A percentile compares a stretch with the other conserved stretches of the same genome.
These are phyloP conservation scores for Botrytis byssoidea DNA, from an alignment of 2,329 filamentous ascomycete species.

Conservation along the genomic window DNA sequence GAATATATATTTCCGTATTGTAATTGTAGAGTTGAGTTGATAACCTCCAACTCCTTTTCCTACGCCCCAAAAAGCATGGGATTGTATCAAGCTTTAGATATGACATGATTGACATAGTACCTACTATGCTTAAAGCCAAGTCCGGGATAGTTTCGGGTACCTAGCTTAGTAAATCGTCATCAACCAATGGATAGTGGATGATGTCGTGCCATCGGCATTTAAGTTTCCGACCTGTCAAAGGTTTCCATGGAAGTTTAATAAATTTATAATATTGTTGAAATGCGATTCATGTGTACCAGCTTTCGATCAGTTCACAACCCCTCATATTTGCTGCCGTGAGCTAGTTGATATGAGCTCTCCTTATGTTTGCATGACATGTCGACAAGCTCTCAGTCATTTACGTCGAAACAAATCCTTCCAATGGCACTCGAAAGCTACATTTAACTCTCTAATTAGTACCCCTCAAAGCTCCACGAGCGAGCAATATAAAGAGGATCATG, in stretches of 20 bases:
- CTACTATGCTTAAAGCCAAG: neutral
- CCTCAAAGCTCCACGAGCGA: slow-evolving; percentile 5
- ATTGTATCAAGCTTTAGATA: neutral
- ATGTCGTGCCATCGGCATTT: neutral
- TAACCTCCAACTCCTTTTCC: neutral
- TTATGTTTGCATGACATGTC: slow-evolving; percentile 37
- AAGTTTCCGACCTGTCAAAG: neutral
- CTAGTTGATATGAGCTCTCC: slow-evolving; percentile 32
- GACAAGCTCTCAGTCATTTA: slow-evolving; percentile 28
- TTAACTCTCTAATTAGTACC: slow-evolving; percentile 26
- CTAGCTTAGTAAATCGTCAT: slow-evolving; percentile 1
- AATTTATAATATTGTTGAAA: slow-evolving; percentile 4
- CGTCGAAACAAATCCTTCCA: slow-evolving; percentile 24
- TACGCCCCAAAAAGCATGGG: neutral
- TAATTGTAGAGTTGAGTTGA: neutral
- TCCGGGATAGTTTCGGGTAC: neutral
- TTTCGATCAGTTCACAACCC: neutral
- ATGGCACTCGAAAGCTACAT: slow-evolving; percentile 33
- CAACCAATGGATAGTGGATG: neutral
- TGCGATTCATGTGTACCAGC: neutral
- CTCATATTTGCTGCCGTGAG: neutral
- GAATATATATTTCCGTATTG: neutral
- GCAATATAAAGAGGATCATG: slow-evolving; percentile 10
- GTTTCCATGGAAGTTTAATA: neutral
- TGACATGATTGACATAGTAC: neutral